Base-by-base conservation (phyloP, 129 eudicot species). In the Silybum marianum region DNA sequence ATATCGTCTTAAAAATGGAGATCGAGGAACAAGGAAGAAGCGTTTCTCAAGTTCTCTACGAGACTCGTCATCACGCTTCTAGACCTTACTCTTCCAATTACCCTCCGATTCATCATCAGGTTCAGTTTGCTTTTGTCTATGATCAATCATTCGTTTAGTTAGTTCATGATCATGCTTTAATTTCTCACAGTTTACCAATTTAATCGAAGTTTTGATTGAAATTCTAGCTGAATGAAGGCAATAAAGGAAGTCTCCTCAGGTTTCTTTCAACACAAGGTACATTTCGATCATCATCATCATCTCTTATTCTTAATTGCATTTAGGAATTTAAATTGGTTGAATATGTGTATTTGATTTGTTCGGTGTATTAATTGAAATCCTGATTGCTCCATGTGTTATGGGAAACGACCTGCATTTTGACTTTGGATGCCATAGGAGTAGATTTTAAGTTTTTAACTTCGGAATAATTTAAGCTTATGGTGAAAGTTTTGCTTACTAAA, bases 11-110 rank as follows among this genome's bases (percentile, higher is more conserved):
- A 28, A 71, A 13, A 78, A 85, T 81, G 81, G 81, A 71, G 40
- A 81, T 36, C 2, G 46, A 48, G 8, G 78, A 75, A 21, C 36
- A 34, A 81, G 81, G 86, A 63, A 83, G 67, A 69, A 77, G 68
- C n/a, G 76, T 44, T 23, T 26, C 79, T 12, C 86, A 90, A 78
- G 86, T 89, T 69, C 87, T 94, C 7, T 90, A 79, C 78, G 97
- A 91, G 90, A 86, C 89, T 48, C 95, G 93, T 16, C 82, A 73
- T 74, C 98, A 94, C 74, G 93, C 93, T 84, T 88, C 95, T 16
- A 76, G 89, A 82, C 91, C 89, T 76, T 88, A 83, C 86, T 81
- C 88, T 25, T 78, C 89, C 38, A 91, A 85, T 87, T 92, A 92
- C 74, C 95, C 97, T 62, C 95, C 95, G 54, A 9, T 69, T 19